Evolutionary conservation across 345 rosid genomes (phyloP).

Genomic region (thale cress (Arabidopsis thaliana)): TAIR10.1 NC_003076.8:18232001-18232500

Average conservation of each 20-base stretch:
- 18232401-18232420: constrained; percentile 56
- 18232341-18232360: constrained; percentile 47
- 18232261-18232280: background rate
- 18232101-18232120: background rate
- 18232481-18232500: constrained; percentile 53
- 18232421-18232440: constrained; percentile 75
- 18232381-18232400: constrained; percentile 45
- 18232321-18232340: constrained; percentile 60
- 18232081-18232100: background rate
- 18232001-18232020: constrained; percentile 2
- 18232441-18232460: constrained; percentile 56
- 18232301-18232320: constrained; percentile 69
- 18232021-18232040: constrained; percentile 22
- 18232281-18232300: constrained; percentile 51
- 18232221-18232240: background rate
- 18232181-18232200: background rate
- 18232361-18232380: constrained; percentile 59
- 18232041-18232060: constrained; percentile 13
- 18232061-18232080: background rate
- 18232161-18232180: background rate
- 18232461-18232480: constrained; percentile 63
- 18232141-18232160: constrained; percentile 12
- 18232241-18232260: background rate
- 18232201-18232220: background rate
- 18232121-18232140: constrained; percentile 13